Evolutionary conservation across 495 filamentous ascomycete species (phyloP).

Genomic region (Penicillium taxi): DNA sequence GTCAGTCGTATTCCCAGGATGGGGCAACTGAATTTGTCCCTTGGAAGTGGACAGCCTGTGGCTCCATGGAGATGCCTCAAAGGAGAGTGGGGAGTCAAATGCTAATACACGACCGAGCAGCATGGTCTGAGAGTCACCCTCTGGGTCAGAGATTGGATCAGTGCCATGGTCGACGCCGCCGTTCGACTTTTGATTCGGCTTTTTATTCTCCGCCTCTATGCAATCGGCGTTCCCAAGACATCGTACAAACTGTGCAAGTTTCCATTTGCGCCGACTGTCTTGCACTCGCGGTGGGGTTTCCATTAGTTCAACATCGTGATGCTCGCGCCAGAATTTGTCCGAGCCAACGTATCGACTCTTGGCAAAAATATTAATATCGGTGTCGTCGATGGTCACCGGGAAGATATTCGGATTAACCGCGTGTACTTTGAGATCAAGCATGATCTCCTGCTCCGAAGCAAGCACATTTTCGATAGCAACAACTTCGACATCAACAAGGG

Average conservation of each 20-base stretch:
- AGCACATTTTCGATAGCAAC: constrained; percentile 78
- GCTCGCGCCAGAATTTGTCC: constrained; percentile 65
- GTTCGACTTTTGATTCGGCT: constrained; percentile 3
- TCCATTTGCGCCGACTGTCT: constrained; percentile 29
- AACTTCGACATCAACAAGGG: constrained; percentile 67
- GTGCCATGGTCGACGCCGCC: constrained; percentile 58
- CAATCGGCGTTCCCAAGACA: constrained; percentile 22
- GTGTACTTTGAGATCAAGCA: constrained; percentile 83
- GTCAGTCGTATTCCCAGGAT: constrained; percentile 84
- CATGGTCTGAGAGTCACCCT: constrained; percentile 69
- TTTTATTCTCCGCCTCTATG: constrained; percentile 7
- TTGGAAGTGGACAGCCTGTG: constrained; percentile 55
- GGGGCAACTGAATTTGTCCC: constrained; percentile 70
- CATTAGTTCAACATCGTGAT: constrained; percentile 25
- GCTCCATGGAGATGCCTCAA: constrained; percentile 80
- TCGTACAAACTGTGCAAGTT: constrained; percentile 23
- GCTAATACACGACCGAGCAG: constrained; percentile 76
- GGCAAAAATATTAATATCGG: constrained; percentile 88
- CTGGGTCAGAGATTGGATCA: constrained; percentile 61
- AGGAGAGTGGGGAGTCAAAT: constrained; percentile 80
- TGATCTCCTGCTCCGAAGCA: constrained; percentile 88
- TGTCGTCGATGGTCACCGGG: constrained; percentile 69
- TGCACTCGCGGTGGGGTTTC: constrained; percentile 31
- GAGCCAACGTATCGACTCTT: constrained; percentile 79
- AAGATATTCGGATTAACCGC: constrained; percentile 91